Percentiles rank a stretch among this genome's conserved stretches.
These are phyloP conservation scores for Phenoliferia sp. DNA, from an alignment of 1,284 basidiomycete genomes.

Conservation along the genomic window DNA sequence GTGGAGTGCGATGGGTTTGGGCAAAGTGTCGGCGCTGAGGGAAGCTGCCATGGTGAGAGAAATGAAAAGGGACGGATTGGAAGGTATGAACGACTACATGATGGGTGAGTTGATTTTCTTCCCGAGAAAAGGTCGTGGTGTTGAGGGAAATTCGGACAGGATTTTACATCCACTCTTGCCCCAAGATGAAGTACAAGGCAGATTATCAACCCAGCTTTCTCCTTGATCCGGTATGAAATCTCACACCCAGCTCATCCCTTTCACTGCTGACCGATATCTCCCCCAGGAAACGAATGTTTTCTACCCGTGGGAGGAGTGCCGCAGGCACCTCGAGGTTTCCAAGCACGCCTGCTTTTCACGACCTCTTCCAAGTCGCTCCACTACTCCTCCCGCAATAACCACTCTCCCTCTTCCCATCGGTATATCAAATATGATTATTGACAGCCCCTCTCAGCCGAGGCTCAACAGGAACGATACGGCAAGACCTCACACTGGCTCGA, in stretches of 20 bases:
- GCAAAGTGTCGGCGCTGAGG: constrained; percentile 82
- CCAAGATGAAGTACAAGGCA: constrained; percentile 95
- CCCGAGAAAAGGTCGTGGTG: not conserved
- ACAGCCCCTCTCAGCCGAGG: not conserved
- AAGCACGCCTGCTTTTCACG: constrained; percentile 60
- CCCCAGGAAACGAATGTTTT: constrained; percentile 67
- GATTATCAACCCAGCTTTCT: constrained; percentile 84
- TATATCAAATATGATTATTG: not conserved
- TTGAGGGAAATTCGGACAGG: constrained; percentile 50
- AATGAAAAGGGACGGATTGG: constrained; percentile 63
- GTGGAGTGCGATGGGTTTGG: constrained; percentile 70
- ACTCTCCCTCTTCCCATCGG: not conserved
- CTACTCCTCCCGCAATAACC: constrained; percentile 44
- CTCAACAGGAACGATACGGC: not conserved
- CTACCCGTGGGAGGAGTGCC: constrained; percentile 61
- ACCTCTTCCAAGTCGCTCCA: constrained; percentile 56
- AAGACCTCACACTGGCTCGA: not conserved
- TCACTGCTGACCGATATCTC: constrained; percentile 4
- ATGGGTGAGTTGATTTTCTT: constrained; percentile 59
- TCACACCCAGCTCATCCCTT: not conserved
- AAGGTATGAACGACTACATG: constrained; percentile 63
- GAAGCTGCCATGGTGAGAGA: constrained; percentile 69
- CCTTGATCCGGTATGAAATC: constrained; percentile 67
- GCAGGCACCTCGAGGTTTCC: constrained; percentile 57
- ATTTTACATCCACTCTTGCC: constrained; percentile 85